phyloP scores from a whole-genome alignment of 2,329 filamentous ascomycete species.

The Ceratocystis cubensis region DNA sequence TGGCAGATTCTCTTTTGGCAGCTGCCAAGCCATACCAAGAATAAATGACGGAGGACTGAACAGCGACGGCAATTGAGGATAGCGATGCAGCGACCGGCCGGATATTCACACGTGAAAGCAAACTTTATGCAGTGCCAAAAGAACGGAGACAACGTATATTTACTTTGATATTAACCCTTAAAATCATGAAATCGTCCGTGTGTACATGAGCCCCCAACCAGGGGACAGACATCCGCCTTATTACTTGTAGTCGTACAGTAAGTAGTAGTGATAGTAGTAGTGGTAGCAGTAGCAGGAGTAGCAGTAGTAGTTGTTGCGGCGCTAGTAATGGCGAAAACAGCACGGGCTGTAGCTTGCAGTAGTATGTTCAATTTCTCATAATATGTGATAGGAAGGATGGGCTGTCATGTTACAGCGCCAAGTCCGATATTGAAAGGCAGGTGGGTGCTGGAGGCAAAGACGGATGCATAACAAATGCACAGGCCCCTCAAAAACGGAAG shows the following conservation, averaged over 20 bases:
- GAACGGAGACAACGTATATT: not conserved
- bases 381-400: not conserved
- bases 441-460: not conserved
- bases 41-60: too few species aligned
- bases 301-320: too few species aligned
- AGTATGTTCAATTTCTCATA: not conserved
- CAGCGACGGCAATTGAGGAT: too few species aligned
- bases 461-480: not conserved
- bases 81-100: too few species aligned
- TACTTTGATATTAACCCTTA: not conserved
- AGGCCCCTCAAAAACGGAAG: not conserved
- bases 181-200: not conserved
- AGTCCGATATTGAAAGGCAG: not conserved
- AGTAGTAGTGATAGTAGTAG: too few species aligned
- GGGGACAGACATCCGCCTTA: too few species aligned
- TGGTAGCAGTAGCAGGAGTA: too few species aligned
- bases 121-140: not conserved
- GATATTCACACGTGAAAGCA: not conserved
- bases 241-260: too few species aligned
- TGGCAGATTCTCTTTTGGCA: not conserved
- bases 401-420: not conserved
- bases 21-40: not conserved
- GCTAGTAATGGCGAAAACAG: too few species aligned
- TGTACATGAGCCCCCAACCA: not conserved
- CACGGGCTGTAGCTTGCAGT: not conserved